Percentiles rank a stretch among this genome's conserved stretches.
These are phyloP conservation scores for Boletus rubescentipes DNA, from an alignment of 768 basidiomycete genomes.

Conservation along the genomic window DNA sequence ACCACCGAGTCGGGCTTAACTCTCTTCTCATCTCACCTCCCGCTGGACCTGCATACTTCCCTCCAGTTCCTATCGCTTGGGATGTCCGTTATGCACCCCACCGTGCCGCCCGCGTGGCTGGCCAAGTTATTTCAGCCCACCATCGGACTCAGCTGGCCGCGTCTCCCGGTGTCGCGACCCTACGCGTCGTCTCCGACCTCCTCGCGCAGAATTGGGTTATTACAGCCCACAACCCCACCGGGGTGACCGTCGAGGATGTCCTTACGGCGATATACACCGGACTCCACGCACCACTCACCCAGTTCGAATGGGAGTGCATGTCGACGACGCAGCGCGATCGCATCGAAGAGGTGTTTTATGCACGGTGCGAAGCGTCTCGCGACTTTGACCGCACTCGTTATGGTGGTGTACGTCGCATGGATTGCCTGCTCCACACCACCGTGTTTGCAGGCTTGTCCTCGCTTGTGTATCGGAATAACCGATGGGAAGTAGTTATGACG, in stretches of 20 bases:
- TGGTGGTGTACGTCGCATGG: conserved; percentile 47
- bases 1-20: conserved; percentile 16
- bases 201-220: conserved; percentile 45
- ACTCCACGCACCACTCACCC: conserved; percentile 38
- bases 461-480: conserved; percentile 35
- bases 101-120: conserved; percentile 18
- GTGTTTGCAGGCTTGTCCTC: conserved; percentile 53
- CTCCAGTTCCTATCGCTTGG: conserved; percentile 41
- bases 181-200: conserved; percentile 48
- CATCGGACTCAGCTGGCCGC: conserved; percentile 45
- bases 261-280: conserved; percentile 44
- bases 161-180: conserved; percentile 35
- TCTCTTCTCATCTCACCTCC: conserved; percentile 15
- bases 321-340: conserved; percentile 42
- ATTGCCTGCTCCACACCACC: conserved; percentile 49
- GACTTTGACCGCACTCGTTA: conserved; percentile 36
- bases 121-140: conserved; percentile 1
- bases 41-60: conserved; percentile 9
- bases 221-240: conserved; percentile 38
- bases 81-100: conserved; percentile 47
- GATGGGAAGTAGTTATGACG: conserved; percentile 45
- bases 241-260: conserved; percentile 54
- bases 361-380: conserved; percentile 42
- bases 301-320: conserved; percentile 43
- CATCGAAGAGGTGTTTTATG: conserved; percentile 42